phyloP scores from a whole-genome alignment of 768 basidiomycete species.

The Harrya chromipes region DNA sequence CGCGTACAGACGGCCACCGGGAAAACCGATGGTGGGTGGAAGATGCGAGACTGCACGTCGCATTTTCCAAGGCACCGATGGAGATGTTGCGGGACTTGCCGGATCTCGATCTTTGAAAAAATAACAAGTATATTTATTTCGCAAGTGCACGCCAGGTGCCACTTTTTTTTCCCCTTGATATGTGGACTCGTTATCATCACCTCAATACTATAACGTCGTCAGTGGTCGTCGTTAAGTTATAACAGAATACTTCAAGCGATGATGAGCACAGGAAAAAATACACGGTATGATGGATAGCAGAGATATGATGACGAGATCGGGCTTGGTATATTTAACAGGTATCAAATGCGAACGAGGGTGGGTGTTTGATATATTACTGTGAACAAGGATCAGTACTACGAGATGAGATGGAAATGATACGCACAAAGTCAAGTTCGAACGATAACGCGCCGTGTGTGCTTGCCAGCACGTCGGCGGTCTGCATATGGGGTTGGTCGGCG shows the following conservation, averaged over 20 bases:
- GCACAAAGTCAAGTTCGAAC: conserved; percentile 37
- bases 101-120: conserved; percentile 13
- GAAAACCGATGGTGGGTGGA: neutral
- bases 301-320: conserved; percentile 18
- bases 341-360: conserved; percentile 18
- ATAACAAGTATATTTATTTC: conserved; percentile 1
- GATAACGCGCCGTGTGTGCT: conserved; percentile 74
- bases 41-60: too few species aligned
- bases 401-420: too few species aligned
- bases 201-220: conserved; percentile 15
- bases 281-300: conserved; percentile 20
- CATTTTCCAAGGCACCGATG: conserved; percentile 26
- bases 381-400: neutral
- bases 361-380: neutral
- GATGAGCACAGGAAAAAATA: conserved; percentile 13
- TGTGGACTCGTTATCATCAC: conserved; percentile 10
- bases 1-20: conserved; percentile 2
- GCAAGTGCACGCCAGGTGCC: conserved; percentile 11
- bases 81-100: conserved; percentile 22
- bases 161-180: conserved; percentile 7
- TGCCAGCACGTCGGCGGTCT: conserved; percentile 74
- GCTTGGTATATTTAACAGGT: conserved; percentile 21
- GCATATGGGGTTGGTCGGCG: conserved; percentile 67
- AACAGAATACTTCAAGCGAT: conserved; percentile 11
- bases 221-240: conserved; percentile 10